These are phyloP conservation scores for Aspergillus sp. DNA, from an alignment of 2,329 filamentous ascomycete species.

Conservation along the genomic window DNA sequence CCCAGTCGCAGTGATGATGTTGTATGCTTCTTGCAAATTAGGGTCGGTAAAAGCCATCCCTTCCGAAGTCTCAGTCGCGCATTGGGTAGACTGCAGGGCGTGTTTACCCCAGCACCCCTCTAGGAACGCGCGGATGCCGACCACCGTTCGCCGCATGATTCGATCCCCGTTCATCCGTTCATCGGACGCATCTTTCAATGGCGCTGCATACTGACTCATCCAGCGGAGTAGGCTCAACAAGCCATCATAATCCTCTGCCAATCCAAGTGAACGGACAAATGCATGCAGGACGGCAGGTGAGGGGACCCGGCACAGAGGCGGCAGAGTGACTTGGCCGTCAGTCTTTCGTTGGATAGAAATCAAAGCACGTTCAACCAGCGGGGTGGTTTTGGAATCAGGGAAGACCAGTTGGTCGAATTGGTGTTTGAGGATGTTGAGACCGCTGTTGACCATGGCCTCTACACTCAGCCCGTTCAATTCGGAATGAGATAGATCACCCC, in stretches of 20 bases:
- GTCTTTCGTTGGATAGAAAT: neutral
- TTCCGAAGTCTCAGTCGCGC: neutral
- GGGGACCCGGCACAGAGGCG: conserved; percentile 35
- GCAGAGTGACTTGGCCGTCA: conserved; percentile 20
- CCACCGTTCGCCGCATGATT: conserved; percentile 40
- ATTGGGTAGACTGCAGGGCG: neutral
- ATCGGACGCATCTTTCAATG: conserved; percentile 34
- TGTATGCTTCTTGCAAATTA: conserved; percentile 34
- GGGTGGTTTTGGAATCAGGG: conserved; percentile 22
- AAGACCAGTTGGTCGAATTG: conserved; percentile 37
- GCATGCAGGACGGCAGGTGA: conserved; percentile 40
- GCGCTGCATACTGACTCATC: conserved; percentile 37
- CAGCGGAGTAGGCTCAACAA: conserved; percentile 41
- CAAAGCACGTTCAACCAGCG: conserved; percentile 16
- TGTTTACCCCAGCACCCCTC: conserved; percentile 31
- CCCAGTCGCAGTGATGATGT: conserved; percentile 34
- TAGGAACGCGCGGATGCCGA: conserved; percentile 41
- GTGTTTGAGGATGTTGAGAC: conserved; percentile 32
- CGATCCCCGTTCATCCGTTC: conserved; percentile 36
- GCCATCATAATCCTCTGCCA: conserved; percentile 39
- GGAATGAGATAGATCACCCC: conserved; percentile 6
- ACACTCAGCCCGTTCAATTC: conserved; percentile 12
- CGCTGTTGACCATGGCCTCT: conserved; percentile 30
- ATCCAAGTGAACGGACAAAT: conserved; percentile 42
- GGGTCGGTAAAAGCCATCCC: conserved; percentile 25